phyloP scores from a whole-genome alignment of 2,329 filamentous ascomycete genomes.

The Pezicula radicicola region DNA sequence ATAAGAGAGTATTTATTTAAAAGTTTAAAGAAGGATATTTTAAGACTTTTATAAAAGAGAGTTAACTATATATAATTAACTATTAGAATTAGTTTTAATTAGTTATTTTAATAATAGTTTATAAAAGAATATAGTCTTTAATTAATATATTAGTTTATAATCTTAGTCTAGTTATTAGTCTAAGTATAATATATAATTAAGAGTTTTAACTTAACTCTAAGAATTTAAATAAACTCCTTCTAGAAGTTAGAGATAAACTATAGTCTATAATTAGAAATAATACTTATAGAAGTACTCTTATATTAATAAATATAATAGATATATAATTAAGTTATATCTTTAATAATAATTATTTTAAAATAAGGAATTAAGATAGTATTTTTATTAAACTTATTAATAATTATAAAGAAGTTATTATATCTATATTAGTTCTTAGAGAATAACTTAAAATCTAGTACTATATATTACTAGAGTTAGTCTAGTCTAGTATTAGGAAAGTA shows the following conservation, averaged over 20 bases:
- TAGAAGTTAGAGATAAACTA: constrained; percentile 6
- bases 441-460: constrained; percentile 11
- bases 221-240: no score
- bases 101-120: constrained; percentile 16
- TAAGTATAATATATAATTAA: no score
- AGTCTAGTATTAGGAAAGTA: constrained; percentile 7
- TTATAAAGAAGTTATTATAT: no score
- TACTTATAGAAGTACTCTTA: not conserved
- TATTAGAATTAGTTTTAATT: no score
- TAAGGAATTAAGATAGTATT: not conserved
- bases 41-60: constrained; percentile 1
- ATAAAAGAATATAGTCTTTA: constrained; percentile 9
- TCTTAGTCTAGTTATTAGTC: no score
- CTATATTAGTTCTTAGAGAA: no score
- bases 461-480: constrained; percentile 10
- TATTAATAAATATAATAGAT: constrained; percentile 3
- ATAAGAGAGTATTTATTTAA: not conserved
- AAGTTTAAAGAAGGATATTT: not conserved
- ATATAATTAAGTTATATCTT: constrained; percentile 5
- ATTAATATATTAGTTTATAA: no score
- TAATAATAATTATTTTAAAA: constrained; percentile 1
- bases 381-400: no score
- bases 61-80: not conserved
- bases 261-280: constrained; percentile 12
- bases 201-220: no score